phyloP scores from a whole-genome alignment of 78 protist species.

The Dictyostelium discoideum region DNA sequence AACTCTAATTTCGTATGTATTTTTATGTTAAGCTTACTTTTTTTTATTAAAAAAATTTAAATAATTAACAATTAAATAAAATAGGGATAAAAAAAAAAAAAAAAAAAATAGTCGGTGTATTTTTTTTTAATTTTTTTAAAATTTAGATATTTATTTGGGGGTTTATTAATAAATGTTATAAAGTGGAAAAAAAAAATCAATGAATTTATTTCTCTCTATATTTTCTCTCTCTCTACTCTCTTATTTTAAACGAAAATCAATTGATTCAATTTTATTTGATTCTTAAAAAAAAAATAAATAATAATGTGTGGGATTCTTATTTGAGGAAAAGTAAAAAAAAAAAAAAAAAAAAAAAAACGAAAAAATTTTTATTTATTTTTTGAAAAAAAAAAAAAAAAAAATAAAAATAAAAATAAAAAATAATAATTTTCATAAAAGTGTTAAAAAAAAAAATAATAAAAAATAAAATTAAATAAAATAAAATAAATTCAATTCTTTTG shows the following conservation, averaged over 20 bases:
- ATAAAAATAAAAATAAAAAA: not conserved
- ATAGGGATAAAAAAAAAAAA: too few species aligned
- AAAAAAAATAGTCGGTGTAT: too few species aligned
- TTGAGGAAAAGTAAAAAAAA: not conserved
- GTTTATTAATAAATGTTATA: not conserved
- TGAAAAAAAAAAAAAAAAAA: not conserved
- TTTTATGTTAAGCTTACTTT: not conserved
- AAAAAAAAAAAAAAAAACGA: not conserved
- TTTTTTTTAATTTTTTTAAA: too few species aligned
- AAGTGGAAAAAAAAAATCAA: not conserved
- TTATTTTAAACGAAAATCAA: too few species aligned
- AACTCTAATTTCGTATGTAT: not conserved
- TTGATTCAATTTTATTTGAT: not conserved
- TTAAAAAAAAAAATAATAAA: too few species aligned
- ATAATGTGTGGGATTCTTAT: not conserved
- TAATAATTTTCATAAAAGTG: too few species aligned
- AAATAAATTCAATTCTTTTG: too few species aligned
- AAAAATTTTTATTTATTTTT: not conserved
- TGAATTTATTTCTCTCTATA: not conserved
- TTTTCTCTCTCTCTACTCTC: not conserved
- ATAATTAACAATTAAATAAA: too few species aligned
- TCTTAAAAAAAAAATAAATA: not conserved
- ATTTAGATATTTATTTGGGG: too few species aligned
- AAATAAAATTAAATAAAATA: too few species aligned
- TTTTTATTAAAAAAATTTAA: too few species aligned